Evolutionary conservation across 2,329 filamentous ascomycete genomes (phyloP), one percentile per base, ranked within the genome.

Genomic region (Pyrenophora graminea): DNA sequence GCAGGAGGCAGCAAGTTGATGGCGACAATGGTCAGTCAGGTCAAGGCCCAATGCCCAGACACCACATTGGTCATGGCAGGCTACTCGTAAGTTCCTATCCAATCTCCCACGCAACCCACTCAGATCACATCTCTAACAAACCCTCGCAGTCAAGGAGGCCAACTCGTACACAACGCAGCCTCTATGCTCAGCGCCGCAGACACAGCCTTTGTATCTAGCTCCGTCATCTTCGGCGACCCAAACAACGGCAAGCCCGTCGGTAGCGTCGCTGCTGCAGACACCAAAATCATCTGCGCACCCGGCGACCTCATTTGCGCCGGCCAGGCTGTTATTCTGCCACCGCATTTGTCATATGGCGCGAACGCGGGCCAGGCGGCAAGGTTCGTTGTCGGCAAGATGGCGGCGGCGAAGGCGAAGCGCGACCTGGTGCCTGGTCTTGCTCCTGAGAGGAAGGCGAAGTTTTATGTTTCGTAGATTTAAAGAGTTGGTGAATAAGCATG

Each of bases 41-140:
- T 77, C 5, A 68, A 72, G 36, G 58, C 62, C 13, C 65, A 72
- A 34, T 81, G 79, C 53, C 78, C 79, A 6, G 63, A 72, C 42
- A 80, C 79, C 9, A 70, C 75, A 49, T 67, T 81, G 18, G 75
- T 80, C 33, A 69, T 80, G 58, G 72, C 76, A 6, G 79, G 79
- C 3, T 81, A 80, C 62, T 79, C 76, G 58, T 78, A 76, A 51
- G 74, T 69, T 39, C 63, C 18, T 69, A 18, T 7, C 23, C 15
- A 15, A 15, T 15, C 6, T 25, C 23, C 1, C 8, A 25, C 19
- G 3, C 19, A 12, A 1, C 3, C 15, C 18, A 3, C 10, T 10
- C 6, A 19, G 15, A 18, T 30, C 19, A 10, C 18, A 4, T 23
- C 32, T 19, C 50, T 55, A 37, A 56, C 21, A 17, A 13, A 2